Base-by-base conservation (phyloP, 352 stramenopile genomes). In the Peronospora belbahrii region DNA sequence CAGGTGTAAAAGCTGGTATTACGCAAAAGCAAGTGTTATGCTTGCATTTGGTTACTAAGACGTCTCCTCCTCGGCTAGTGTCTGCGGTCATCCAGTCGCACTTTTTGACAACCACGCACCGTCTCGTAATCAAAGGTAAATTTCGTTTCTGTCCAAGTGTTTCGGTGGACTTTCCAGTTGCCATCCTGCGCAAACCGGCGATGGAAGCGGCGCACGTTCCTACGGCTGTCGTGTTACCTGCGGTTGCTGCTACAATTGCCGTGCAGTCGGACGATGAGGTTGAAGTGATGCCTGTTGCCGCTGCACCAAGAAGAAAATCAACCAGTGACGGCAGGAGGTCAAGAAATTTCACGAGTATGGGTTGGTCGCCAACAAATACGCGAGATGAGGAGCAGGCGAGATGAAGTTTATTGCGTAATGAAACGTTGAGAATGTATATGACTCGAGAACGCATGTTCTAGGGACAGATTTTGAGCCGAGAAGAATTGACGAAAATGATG, bases 101-200 rank as follows among this genome's bases (percentile, higher is more conserved):
- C n/a, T 65, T 65, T 36, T 41, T 71, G 23, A 50, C 41, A 15
- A 67, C 57, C 36, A 65, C 33, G 48, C 65, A 67, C 38, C 53
- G 58, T 2, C 42, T 71, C 14, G 46, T 67, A 14, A 52, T 71
- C 42, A 61, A 62, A 41, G 67, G 62, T 52, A 44, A 61, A 14
- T 67, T 67, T 40, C 54, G 55, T 20, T 49, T 69, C 32, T 65
- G 49, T 45, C 50, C 45, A 22, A 69, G 55, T 42, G 49, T 65
- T 13, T 58, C 45, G 14, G 40, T 65, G 41, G 48, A 65, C 23
- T 65, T 69, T 38, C 59, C 59, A 2, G 47, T 69, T 14, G 51
- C 47, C 44, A 48, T 69, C 19, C 31, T 69, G 13, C 51, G 36
- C 5, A 67, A 62, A 18, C 10, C 59, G 36, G 41, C 50, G 25